Base-by-base conservation (phyloP, 2,329 filamentous ascomycete species). In the Pestalotiopsis sp. region DNA sequence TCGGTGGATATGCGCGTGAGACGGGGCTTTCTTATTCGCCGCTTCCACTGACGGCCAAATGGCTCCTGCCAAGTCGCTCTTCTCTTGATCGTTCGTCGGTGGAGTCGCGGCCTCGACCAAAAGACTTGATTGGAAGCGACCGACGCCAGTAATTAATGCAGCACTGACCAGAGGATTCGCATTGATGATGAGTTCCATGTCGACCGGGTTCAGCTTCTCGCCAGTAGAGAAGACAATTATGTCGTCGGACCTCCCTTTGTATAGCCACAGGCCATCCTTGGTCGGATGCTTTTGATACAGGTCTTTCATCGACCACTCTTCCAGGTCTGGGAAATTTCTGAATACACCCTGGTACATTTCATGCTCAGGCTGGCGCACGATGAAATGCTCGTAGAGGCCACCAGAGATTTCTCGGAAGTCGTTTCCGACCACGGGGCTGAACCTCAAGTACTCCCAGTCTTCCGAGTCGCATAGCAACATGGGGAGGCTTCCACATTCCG, bases 181-280 rank as follows among this genome's bases (percentile, higher is more conserved):
- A 0, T 61, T 64, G 3, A 84, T 73, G 1, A 72, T 75, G 65
- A 69, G 13, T 66, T 84, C 82, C 52, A 82, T 78, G 0, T 75
- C 71, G 0, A 78, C 62, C 0, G 83, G 82, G 58, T 84, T 83
- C 6, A 84, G 71, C 70, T 85, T 85, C 64, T 82, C 78, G 1
- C 81, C 82, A 1, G 75, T 81, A 0, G 79, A 78, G 38, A 83
- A 79, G 3, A 83, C 79, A 25, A 76, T 71, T 31, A 74, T 73
- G 27, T 76, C 72, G 56, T 73, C 80, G 0, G 72, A 69, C 0
- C 80, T 76, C 0, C 79, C 79, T 5, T 70, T 66, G 49, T 79
- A 78, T 2, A 75, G 66, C 79, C 79, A 82, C 20, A 73, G 67
- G n/a, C 78, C 68, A 4, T 73, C 61, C 4, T 78, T 79, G 0